Evolutionary conservation across 1,139 yeast species (phyloP).

Genomic region (Diutina neorugosa): DNA sequence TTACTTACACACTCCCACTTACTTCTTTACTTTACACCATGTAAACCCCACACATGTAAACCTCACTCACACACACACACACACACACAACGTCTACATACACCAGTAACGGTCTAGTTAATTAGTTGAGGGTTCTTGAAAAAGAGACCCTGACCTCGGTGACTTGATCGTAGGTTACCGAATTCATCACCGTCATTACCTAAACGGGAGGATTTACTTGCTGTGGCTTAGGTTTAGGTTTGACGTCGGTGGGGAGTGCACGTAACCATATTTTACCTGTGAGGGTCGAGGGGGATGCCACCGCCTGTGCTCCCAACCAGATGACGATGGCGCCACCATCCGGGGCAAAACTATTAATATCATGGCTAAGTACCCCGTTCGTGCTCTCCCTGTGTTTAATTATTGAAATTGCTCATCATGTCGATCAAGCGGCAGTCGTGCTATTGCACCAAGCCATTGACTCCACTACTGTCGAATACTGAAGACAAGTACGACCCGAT

Average conservation of each 20-base stretch:
- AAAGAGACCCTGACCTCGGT: too few relatives aligned
- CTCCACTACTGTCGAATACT: neutral
- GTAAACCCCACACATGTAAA: neutral
- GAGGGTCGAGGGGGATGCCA: neutral
- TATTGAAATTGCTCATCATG: too few relatives aligned
- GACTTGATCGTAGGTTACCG: neutral
- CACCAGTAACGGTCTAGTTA: too few relatives aligned
- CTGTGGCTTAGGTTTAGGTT: neutral
- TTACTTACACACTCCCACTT: too few relatives aligned
- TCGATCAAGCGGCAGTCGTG: neutral
- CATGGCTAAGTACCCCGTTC: neutral
- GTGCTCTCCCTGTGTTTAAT: too few relatives aligned
- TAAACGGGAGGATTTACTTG: neutral
- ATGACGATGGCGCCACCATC: neutral
- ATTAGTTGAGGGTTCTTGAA: too few relatives aligned
- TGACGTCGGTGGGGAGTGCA: too few relatives aligned
- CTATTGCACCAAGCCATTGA: conserved; percentile 3
- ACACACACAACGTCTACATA: too few relatives aligned
- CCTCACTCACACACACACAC: too few relatives aligned
- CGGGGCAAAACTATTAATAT: neutral
- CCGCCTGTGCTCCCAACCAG: neutral
- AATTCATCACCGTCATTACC: neutral
- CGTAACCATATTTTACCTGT: too few relatives aligned
- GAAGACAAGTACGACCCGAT: neutral
- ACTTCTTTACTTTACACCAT: too few relatives aligned